phyloP scores from a whole-genome alignment of 352 stramenopile species.

The Globisporangium barbulae region DNA sequence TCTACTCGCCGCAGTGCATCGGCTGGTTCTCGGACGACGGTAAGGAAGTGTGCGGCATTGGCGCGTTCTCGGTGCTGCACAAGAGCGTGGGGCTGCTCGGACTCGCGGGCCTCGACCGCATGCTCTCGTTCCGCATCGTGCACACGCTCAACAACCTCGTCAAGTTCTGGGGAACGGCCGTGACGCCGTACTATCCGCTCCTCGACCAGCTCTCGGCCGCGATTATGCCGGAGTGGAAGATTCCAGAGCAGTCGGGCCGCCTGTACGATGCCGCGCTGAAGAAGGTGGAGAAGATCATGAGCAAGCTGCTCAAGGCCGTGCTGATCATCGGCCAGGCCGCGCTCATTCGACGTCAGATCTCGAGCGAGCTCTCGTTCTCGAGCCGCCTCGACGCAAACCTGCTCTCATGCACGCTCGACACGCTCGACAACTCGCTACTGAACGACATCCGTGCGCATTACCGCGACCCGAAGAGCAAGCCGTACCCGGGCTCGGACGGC shows the following conservation, averaged over 20 bases:
- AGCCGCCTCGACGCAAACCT: slow-evolving; percentile 90
- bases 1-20: slow-evolving; percentile 91
- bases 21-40: slow-evolving; percentile 90
- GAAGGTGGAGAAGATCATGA: slow-evolving; percentile 94
- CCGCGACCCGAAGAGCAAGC: slow-evolving; percentile 71
- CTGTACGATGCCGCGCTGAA: slow-evolving; percentile 89
- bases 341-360: slow-evolving; percentile 91
- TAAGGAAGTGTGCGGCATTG: slow-evolving; percentile 87
- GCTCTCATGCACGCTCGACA: slow-evolving; percentile 85
- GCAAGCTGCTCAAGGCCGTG: slow-evolving; percentile 90
- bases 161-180: slow-evolving; percentile 89
- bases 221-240: slow-evolving; percentile 86
- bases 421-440: slow-evolving; percentile 88
- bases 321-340: slow-evolving; percentile 93
- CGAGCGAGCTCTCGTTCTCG: slow-evolving; percentile 88
- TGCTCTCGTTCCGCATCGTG: slow-evolving; percentile 92
- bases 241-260: slow-evolving; percentile 79
- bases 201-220: slow-evolving; percentile 86
- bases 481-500: slow-evolving; percentile 70
- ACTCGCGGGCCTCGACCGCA: slow-evolving; percentile 89
- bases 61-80: slow-evolving; percentile 87
- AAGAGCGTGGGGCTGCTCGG: slow-evolving; percentile 90
- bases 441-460: slow-evolving; percentile 90
- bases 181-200: slow-evolving; percentile 87
- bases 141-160: slow-evolving; percentile 93